These are phyloP conservation scores for Ogataea paraovalis DNA, from an alignment of 805 yeast species.

Conservation along the genomic window DNA sequence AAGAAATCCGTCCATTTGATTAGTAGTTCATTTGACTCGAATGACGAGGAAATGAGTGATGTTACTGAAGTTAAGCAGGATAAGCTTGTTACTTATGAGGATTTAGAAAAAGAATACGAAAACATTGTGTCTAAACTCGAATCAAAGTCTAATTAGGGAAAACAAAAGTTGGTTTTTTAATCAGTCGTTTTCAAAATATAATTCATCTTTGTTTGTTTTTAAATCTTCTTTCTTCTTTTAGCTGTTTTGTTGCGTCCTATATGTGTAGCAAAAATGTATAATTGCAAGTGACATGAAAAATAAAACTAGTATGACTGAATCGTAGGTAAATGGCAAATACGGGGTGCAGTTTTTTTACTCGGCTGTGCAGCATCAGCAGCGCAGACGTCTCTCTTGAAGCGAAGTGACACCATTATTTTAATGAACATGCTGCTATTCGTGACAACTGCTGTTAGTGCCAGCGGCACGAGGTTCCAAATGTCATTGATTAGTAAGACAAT, in stretches of 20 bases:
- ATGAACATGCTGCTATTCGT: background rate
- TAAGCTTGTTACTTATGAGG: conserved; percentile 13
- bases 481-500: conserved; percentile 10
- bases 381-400: background rate
- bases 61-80: conserved; percentile 3
- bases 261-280: no score
- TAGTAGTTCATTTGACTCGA: conserved; percentile 1
- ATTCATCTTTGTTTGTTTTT: no score
- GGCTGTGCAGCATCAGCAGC: background rate
- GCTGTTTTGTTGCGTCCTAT: no score
- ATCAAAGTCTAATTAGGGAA: background rate
- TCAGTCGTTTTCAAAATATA: no score
- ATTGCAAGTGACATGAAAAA: no score
- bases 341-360: background rate
- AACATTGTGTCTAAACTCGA: conserved; percentile 1
- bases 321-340: background rate
- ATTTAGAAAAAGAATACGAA: conserved; percentile 22
- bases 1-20: conserved; percentile 15
- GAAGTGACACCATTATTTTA: background rate
- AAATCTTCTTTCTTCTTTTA: no score
- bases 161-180: no score
- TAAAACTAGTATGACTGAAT: no score
- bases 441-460: no score
- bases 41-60: conserved; percentile 3
- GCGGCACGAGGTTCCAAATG: background rate